phyloP scores from a whole-genome alignment of 805 yeast species.

The Cephaloascus albidus region DNA sequence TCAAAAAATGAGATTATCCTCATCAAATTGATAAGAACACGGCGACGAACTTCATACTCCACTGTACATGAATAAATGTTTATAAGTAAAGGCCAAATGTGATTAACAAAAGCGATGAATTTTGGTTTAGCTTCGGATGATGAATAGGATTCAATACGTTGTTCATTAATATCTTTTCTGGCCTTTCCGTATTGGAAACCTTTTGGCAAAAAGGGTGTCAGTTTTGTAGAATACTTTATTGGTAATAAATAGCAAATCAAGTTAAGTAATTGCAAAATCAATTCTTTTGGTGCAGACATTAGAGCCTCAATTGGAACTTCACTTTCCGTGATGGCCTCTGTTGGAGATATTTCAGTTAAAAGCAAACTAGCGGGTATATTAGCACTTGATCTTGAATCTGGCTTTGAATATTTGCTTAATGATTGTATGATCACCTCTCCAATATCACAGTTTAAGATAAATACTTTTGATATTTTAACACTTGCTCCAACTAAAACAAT shows the following conservation, averaged over 20 bases:
- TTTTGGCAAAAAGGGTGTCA: conserved; percentile 19
- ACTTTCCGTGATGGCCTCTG: conserved; percentile 7
- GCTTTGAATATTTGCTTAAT: conserved; percentile 39
- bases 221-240: conserved; percentile 14
- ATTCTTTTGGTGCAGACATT: conserved; percentile 66
- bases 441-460: conserved; percentile 40
- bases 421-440: conserved; percentile 39
- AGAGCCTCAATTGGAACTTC: conserved; percentile 54
- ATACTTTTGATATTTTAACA: conserved; percentile 28
- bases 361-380: not conserved
- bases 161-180: conserved; percentile 14
- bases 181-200: conserved; percentile 10
- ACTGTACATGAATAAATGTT: conserved; percentile 67
- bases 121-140: conserved; percentile 4
- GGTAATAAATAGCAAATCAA: conserved; percentile 57
- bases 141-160: conserved; percentile 11
- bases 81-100: conserved; percentile 43
- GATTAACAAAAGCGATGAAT: conserved; percentile 26
- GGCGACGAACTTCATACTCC: conserved; percentile 53
- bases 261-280: conserved; percentile 43
- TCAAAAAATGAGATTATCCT: conserved; percentile 38
- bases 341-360: not conserved
- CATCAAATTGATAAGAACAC: conserved; percentile 42
- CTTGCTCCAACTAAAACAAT: conserved; percentile 31
- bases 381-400: conserved; percentile 4